Evolutionary conservation across 352 stramenopile species (phyloP), one percentile per base, ranked within the genome.

Genomic region (Globisporangium cederbergense): DNA sequence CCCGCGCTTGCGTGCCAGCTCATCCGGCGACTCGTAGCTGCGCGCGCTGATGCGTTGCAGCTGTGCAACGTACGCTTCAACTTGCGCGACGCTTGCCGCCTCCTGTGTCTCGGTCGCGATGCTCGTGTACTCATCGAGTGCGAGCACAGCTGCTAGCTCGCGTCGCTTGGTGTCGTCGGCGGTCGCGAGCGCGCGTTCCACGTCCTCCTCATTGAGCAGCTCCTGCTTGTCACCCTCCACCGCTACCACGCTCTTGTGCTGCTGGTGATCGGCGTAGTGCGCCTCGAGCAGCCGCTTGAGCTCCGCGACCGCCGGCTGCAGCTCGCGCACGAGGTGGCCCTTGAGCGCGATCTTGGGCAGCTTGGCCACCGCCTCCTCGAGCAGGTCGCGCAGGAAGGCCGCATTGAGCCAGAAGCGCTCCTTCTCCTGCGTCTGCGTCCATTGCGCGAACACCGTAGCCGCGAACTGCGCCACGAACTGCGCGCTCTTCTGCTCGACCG

Each of bases 331-430:
- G 28, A 90, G 64, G 20, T 81, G 69, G 32, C 58, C 59, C 60
- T 88, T 84, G 51, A 90, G 72, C 57, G 75, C 58, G 3, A 71
- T 68, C 60, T 62, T 67, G 30, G 81, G 81, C 60, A 90, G 67
- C 69, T 90, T 90, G 54, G 81, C 77, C 38, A 78, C 70, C 2
- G 76, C 79, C 38, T 89, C 79, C 60, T 90, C 72, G n/a, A 90
- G 68, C 42, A 81, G 64, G 4, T 58, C 34, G 56, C 60, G 72
- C 57, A 90, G 58, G 50, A 77, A 77, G 20, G 56, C 22, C 1
- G 57, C 65, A 68, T 88, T 64, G 8, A 68, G 58, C 81, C 81
- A 90, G 70, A 90, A 90, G 34, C 72, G 75, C 52, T 75, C 66
- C 8, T 71, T 62, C n/a, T 66, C 53, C 6, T 58, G 9, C 10